A percentile compares a stretch with the other conserved stretches of the same genome.
Evolutionary conservation across 805 yeast genomes (phyloP).

Genomic region (Yarrowia bubula): DNA sequence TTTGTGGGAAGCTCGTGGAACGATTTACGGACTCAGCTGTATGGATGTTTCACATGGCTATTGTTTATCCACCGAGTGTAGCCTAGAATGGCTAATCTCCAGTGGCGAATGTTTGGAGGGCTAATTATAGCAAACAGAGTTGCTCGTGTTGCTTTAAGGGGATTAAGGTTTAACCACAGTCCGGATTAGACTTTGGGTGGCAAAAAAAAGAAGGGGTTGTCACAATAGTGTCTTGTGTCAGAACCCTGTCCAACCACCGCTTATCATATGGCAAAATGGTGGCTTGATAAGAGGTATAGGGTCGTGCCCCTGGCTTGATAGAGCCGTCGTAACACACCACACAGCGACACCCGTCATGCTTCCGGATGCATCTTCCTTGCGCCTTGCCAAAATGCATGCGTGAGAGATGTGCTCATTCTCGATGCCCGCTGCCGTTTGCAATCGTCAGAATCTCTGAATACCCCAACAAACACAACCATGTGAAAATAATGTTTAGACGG

Average conservation of each 20-base stretch:
- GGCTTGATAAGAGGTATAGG: not conserved
- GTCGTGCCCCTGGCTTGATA: not conserved
- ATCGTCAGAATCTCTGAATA: not conserved
- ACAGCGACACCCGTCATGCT: not conserved
- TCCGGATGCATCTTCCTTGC: not conserved
- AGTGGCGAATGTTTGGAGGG: not conserved
- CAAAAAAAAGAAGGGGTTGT: conserved; percentile 7
- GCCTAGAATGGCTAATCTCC: not conserved
- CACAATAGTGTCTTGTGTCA: not conserved
- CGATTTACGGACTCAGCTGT: not conserved
- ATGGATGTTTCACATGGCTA: not conserved
- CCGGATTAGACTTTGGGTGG: conserved; percentile 5
- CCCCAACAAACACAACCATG: not conserved
- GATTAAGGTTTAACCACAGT: not conserved
- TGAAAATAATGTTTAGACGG: not conserved
- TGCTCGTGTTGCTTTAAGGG: conserved; percentile 17
- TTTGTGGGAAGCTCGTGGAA: not conserved
- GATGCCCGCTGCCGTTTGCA: conserved; percentile 1
- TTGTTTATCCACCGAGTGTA: not conserved
- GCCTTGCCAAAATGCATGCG: not conserved
- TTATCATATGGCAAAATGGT: not conserved
- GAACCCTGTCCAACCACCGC: not conserved
- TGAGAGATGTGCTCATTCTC: conserved; percentile 7
- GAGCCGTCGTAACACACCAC: not conserved
- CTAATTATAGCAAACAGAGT: not conserved